Evolutionary conservation across 495 filamentous ascomycete species (phyloP), one percentile per base, ranked within the genome.

Genomic region (Trypethelium eluteriae): DNA sequence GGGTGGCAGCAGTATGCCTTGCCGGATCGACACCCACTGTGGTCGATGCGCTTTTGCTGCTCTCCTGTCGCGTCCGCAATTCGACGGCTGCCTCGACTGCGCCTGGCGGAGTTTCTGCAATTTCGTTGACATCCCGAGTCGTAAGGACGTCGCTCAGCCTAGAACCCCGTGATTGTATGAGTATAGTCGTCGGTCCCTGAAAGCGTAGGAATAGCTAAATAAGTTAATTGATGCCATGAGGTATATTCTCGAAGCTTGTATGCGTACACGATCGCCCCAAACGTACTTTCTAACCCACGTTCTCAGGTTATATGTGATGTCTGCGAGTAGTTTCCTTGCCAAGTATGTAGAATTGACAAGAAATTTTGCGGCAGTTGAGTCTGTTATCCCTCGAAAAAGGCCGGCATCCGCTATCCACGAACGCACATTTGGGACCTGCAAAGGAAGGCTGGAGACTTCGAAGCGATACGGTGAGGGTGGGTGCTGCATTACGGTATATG

Each of bases 401-500:
- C 86, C 83, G 18, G 86, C 79, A 38, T 87, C 79, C 59, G 86
- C 83, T 2, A 89, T 72, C 16, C 85, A 74, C 35, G 78, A 75
- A 0, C 84, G 76, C 39, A 87, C 79, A 12, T 77, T 78, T 0
- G 94, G 94, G 4, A 96, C 76, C 75, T 96, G 92, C 66, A 98
- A 84, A 47, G 85, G 83, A 38, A 96, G 77, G 18, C 80, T 83
- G 0, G 87, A 88, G 64, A 89, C 89, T 76, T 87, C 89, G 76
- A 98, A 86, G 35, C 93, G 86, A 78, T 95, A 94, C 0, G 92
- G 91, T 16, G 83, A 77, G 12, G 94, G 94, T 41, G 87, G 84
- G 47, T 84, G 83, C 47, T 86, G 84, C 35, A 84, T 86, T 39
- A 94, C 81, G 10, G 87, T 87, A 77, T 98, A 98, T 39, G 93